A percentile compares a stretch with the other conserved stretches of the same genome.
These are phyloP conservation scores for Hypoxylon sp. DNA, from an alignment of 2,329 filamentous ascomycete species.

Conservation along the genomic window DNA sequence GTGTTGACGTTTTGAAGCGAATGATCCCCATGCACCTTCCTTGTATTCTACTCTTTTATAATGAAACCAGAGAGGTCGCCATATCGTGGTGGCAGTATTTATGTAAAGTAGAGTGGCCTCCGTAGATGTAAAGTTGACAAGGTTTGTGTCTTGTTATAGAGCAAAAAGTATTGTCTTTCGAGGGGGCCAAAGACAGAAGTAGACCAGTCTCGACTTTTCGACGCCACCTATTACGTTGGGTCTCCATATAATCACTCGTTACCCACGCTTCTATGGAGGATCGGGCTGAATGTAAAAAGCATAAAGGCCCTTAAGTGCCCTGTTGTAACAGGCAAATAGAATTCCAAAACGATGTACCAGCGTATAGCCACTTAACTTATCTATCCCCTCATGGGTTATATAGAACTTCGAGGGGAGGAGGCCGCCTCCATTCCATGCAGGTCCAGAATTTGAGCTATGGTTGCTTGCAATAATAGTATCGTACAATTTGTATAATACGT, in stretches of 20 bases:
- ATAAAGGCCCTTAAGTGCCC: not conserved
- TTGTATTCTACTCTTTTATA: conserved; percentile 16
- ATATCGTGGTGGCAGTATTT: not conserved
- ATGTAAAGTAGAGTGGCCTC: too few relatives aligned
- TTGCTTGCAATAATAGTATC: not conserved
- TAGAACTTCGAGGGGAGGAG: not conserved
- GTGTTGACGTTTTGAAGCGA: conserved; percentile 15
- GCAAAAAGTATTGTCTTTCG: not conserved
- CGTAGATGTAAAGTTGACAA: too few relatives aligned
- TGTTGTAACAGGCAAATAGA: not conserved
- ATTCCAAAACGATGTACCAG: not conserved
- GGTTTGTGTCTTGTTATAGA: conserved; percentile 1
- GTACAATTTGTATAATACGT: not conserved
- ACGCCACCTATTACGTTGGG: not conserved
- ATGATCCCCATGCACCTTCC: conserved; percentile 11
- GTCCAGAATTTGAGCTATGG: not conserved
- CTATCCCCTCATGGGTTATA: not conserved
- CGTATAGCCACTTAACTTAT: not conserved
- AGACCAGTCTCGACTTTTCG: not conserved
- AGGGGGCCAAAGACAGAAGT: not conserved
- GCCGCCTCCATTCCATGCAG: not conserved
- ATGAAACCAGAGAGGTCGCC: conserved; percentile 20
- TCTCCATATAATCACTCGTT: not conserved
- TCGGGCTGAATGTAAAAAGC: not conserved
- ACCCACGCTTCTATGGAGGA: not conserved